These are phyloP conservation scores for Alternaria gansuensis DNA, from an alignment of 2,329 filamentous ascomycete species.

Conservation along the genomic window DNA sequence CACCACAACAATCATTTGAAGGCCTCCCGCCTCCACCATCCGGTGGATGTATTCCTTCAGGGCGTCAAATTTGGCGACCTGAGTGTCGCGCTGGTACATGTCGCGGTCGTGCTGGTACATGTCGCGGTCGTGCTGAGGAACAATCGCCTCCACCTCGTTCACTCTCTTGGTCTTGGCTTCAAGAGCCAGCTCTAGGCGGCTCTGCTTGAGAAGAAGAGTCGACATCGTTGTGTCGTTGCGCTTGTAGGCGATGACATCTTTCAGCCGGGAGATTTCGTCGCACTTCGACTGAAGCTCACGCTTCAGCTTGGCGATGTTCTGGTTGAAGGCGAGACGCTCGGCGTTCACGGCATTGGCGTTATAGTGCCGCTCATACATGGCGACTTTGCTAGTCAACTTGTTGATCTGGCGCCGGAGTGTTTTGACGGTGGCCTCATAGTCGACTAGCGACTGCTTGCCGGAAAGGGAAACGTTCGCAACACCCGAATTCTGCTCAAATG, in stretches of 20 bases:
- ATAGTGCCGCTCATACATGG: neutral
- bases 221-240: neutral
- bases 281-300: slow-evolving; percentile 1
- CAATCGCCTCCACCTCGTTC: neutral
- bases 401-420: neutral
- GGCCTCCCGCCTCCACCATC: slow-evolving; percentile 2
- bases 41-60: neutral
- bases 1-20: slow-evolving; percentile 5
- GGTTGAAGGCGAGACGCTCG: neutral
- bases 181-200: neutral
- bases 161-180: neutral
- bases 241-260: neutral
- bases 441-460: neutral
- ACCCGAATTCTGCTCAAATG: neutral
- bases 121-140: neutral
- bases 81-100: neutral
- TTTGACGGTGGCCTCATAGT: neutral
- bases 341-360: neutral
- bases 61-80: neutral
- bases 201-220: neutral
- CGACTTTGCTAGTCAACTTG: neutral
- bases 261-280: neutral
- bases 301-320: neutral
- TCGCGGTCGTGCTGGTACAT: neutral
- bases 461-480: neutral